A percentile compares a stretch with the other conserved stretches of the same genome.
Conservation (phyloP, 208 protist genomes). For the Trypanosoma avium region DNA sequence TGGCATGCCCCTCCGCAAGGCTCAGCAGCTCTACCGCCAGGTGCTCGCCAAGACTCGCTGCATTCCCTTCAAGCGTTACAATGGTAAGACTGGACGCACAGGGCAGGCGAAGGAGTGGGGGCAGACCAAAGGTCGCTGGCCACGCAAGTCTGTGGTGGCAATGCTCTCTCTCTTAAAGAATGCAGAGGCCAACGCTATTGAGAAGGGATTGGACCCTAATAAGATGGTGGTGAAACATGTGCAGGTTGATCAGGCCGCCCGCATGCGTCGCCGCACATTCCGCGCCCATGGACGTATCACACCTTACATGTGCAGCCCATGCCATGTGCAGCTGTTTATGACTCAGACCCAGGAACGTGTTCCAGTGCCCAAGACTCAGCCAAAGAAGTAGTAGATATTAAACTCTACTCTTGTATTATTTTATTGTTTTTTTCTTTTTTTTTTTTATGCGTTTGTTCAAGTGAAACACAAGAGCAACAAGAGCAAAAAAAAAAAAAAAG, state of each 20-base stretch:
- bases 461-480: too few relatives aligned
- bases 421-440: background rate
- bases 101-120: slow-evolving; percentile 93
- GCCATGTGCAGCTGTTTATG: slow-evolving; percentile 75
- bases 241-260: slow-evolving; percentile 89
- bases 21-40: slow-evolving; percentile 92
- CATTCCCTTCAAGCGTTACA: slow-evolving; percentile 95
- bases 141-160: slow-evolving; percentile 92
- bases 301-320: slow-evolving; percentile 93
- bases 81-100: slow-evolving; percentile 90
- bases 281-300: slow-evolving; percentile 95
- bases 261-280: slow-evolving; percentile 93
- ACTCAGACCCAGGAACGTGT: slow-evolving; percentile 83
- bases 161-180: slow-evolving; percentile 94
- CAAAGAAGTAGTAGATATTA: slow-evolving; percentile 82
- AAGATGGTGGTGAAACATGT: slow-evolving; percentile 94
- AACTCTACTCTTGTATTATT: slow-evolving; percentile 33
- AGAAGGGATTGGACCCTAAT: slow-evolving; percentile 90
- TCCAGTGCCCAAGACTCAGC: slow-evolving; percentile 72
- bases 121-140: slow-evolving; percentile 93
- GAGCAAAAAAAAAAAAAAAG: slow-evolving; percentile 2
- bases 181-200: slow-evolving; percentile 88
- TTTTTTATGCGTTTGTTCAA: slow-evolving; percentile 6
- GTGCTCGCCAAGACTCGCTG: slow-evolving; percentile 93
- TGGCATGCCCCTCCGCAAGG: slow-evolving; percentile 73